Evolutionary conservation across 768 basidiomycete species (phyloP), one percentile per base, ranked within the genome.

Genomic region (Boletus rubescentipes): DNA sequence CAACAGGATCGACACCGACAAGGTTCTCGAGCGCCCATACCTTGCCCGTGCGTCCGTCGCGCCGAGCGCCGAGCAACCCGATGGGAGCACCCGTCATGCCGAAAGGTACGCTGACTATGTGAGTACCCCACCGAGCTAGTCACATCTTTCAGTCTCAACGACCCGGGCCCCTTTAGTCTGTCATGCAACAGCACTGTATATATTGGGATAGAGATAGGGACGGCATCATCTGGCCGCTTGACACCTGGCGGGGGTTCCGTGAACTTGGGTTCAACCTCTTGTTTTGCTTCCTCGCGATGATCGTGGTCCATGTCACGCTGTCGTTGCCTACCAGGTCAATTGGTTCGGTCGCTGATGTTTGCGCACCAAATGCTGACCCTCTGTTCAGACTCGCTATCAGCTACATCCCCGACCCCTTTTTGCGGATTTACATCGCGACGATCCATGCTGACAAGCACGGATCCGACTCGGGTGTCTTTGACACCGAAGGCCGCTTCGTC

Each of bases 121-220:
- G 4, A 40, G 68, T 58, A 11, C 9, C 23, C 21, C 30, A 12
- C n/a, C 34, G 20, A n/a, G 39, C 50, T 8, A 23, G 10, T 20
- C 20, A 6, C 14, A 23, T 12, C 18, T 26, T 11, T 20, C 37
- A 10, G 4, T 43, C 38, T 39, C 43, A 12, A 44, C 15, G 38
- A 49, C 26, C 16, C 21, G 4, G 18, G 9, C 37, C 20, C 39
- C n/a, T 44, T 12, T 43, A 73, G 64, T 71, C 75, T 12, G 75
- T 75, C 34, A 64, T 76, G 51, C 73, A 77, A 54, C 73, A 77
- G 42, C 76, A 77, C 54, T 69, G 68, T 59, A 20, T 64, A 23
- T 77, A 74, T 56, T 77, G 75, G 67, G 77, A 78, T 49, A 59
- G 52, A 9, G 73, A 77, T 55, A 30, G 54, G 4, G 78, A 80